Conservation (phyloP, 2,329 filamentous ascomycete genomes). For the Scorias spongiosa region DNA sequence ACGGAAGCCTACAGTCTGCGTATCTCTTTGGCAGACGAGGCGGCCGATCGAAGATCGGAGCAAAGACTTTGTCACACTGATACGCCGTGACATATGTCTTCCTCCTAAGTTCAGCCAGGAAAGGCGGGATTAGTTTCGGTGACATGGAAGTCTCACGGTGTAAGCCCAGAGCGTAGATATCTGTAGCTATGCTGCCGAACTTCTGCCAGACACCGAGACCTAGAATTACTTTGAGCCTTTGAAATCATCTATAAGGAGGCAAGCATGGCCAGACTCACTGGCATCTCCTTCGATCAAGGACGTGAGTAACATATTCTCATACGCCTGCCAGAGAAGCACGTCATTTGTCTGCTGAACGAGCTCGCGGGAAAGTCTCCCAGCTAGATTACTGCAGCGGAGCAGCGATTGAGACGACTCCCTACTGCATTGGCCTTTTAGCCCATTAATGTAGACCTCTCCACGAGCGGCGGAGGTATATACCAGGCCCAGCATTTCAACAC, state of each 20-base stretch:
- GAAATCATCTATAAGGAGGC: no score
- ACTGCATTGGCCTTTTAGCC: constrained; percentile 1
- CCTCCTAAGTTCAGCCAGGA: constrained; percentile 8
- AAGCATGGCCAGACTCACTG: background rate
- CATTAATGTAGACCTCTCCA: background rate
- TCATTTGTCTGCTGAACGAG: constrained; percentile 5
- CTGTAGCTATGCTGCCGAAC: constrained; percentile 47
- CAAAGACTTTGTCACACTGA: constrained; percentile 9
- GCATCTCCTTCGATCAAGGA: background rate
- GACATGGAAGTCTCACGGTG: constrained; percentile 7
- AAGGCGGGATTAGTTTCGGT: constrained; percentile 4
- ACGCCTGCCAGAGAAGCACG: constrained; percentile 4
- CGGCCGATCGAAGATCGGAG: constrained; percentile 8
- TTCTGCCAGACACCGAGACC: constrained; percentile 5
- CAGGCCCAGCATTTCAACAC: constrained; percentile 9
- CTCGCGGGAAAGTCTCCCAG: constrained; percentile 5
- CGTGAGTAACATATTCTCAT: background rate
- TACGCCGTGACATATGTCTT: constrained; percentile 5
- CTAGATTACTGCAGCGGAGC: constrained; percentile 3
- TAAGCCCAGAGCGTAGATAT: constrained; percentile 41
- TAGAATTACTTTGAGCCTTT: constrained; percentile 1
- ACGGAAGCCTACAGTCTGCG: constrained; percentile 4
- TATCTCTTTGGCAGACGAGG: constrained; percentile 5
- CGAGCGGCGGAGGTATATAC: constrained; percentile 8
- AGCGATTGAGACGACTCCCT: constrained; percentile 5